Conservation (phyloP, 2,329 filamentous ascomycete species). For the Pseudogymnoascus sp. region DNA sequence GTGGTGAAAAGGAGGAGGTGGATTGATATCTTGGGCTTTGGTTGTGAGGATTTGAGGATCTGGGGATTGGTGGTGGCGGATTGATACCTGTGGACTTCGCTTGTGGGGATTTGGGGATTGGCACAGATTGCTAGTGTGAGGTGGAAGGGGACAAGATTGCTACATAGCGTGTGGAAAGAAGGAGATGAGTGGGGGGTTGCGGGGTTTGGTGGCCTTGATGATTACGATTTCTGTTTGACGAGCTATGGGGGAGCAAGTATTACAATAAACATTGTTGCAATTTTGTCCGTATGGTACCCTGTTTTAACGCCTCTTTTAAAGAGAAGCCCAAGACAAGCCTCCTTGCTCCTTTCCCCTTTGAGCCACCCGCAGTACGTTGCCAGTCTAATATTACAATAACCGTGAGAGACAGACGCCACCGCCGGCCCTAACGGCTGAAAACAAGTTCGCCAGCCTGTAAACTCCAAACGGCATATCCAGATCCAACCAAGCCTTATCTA, state of each 20-base stretch:
- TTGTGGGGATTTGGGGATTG: not conserved
- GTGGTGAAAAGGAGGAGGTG: not conserved
- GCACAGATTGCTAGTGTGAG: not conserved
- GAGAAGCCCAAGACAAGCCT: not conserved
- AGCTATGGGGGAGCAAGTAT: not conserved
- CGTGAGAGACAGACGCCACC: not conserved
- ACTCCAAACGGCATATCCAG: constrained; percentile 1
- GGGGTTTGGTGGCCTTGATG: not conserved
- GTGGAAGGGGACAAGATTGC: not conserved
- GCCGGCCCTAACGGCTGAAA: not conserved
- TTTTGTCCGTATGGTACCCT: not conserved
- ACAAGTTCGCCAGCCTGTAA: constrained; percentile 5
- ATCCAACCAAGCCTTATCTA: not conserved
- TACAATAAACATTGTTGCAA: not conserved
- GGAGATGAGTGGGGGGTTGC: not conserved
- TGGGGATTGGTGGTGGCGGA: not conserved
- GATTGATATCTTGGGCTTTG: not conserved
- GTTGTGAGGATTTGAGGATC: not conserved
- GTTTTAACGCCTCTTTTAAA: not conserved
- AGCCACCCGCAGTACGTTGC: not conserved
- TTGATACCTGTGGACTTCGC: not conserved
- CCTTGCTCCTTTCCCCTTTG: not conserved
- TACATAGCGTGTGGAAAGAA: not conserved
- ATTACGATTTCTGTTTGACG: not conserved
- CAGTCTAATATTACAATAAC: not conserved